A percentile compares a stretch with the other conserved stretches of the same genome.
These are phyloP conservation scores for Gyrodon lividus DNA, from an alignment of 768 basidiomycete species.

Conservation along the genomic window DNA sequence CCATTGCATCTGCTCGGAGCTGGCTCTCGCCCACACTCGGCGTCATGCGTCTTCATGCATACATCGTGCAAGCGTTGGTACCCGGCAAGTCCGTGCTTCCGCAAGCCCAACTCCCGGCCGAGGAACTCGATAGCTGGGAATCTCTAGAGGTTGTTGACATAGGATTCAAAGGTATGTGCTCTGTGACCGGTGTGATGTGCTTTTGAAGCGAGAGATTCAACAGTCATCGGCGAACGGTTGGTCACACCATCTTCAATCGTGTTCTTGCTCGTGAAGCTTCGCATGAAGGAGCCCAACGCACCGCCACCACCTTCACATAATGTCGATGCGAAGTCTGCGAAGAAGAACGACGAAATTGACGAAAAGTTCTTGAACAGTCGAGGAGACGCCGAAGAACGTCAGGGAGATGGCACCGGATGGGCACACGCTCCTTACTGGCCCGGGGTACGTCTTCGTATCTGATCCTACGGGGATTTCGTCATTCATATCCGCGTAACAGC, in stretches of 20 bases:
- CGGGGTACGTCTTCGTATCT: constrained; percentile 48
- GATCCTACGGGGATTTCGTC: not conserved
- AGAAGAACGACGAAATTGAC: constrained; percentile 59
- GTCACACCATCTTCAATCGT: constrained; percentile 89
- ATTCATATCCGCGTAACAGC: constrained; percentile 38
- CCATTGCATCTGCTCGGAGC: constrained; percentile 79
- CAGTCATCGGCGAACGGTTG: constrained; percentile 88
- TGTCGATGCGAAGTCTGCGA: constrained; percentile 42
- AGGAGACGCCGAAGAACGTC: constrained; percentile 61
- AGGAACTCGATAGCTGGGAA: constrained; percentile 69
- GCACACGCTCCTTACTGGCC: constrained; percentile 97
- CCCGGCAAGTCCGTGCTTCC: constrained; percentile 46
- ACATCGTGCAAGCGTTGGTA: constrained; percentile 79
- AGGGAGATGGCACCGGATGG: constrained; percentile 46
- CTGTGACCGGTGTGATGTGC: not conserved
- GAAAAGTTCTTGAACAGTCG: constrained; percentile 66
- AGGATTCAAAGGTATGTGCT: constrained; percentile 72
- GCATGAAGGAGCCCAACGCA: constrained; percentile 57
- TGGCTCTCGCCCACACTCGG: constrained; percentile 83
- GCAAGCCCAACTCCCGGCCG: constrained; percentile 81
- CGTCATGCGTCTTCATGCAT: constrained; percentile 80
- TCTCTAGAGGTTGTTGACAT: constrained; percentile 77
- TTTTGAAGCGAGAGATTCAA: constrained; percentile 1
- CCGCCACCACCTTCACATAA: constrained; percentile 30
- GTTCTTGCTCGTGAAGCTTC: constrained; percentile 80